Percentiles rank a stretch among this genome's conserved stretches.
Conservation (phyloP, 164 flowering plant species). For the Euptelea pleiosperma region DNA sequence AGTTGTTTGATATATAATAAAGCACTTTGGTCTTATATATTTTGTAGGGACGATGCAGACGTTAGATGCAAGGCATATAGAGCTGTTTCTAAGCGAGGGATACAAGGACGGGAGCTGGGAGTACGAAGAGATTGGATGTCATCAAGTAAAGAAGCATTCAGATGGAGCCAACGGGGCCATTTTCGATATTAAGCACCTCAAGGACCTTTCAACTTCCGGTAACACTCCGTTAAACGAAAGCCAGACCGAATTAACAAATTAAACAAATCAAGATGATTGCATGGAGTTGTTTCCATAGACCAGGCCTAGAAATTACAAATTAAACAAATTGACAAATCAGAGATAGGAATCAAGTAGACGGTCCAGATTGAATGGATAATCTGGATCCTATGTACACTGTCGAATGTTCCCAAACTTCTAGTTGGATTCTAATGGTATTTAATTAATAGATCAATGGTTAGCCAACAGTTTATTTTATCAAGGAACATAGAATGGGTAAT, state of each 20-base stretch:
- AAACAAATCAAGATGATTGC: neutral
- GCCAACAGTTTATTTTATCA: no score
- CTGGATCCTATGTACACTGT: no score
- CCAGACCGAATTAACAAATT: neutral
- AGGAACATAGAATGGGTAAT: no score
- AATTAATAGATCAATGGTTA: no score
- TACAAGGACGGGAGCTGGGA: constrained; percentile 76
- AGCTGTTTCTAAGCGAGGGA: constrained; percentile 66
- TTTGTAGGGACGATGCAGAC: constrained; percentile 92
- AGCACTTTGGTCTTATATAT: neutral
- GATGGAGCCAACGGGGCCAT: constrained; percentile 67
- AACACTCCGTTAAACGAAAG: constrained; percentile 3
- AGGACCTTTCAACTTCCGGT: constrained; percentile 51
- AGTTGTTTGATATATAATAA: no score
- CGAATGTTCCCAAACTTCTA: no score
- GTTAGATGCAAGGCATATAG: constrained; percentile 84
- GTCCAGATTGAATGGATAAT: no score
- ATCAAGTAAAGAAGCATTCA: constrained; percentile 41
- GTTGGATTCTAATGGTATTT: no score
- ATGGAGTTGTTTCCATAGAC: neutral
- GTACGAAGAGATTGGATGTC: constrained; percentile 57
- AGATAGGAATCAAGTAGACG: no score
- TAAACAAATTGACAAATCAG: no score
- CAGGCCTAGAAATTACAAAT: no score
- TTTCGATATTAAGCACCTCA: constrained; percentile 62